Evolutionary conservation across 176 grass and related monocot genomes (phyloP).

Genomic region (Thinopyrum elongatum): DNA sequence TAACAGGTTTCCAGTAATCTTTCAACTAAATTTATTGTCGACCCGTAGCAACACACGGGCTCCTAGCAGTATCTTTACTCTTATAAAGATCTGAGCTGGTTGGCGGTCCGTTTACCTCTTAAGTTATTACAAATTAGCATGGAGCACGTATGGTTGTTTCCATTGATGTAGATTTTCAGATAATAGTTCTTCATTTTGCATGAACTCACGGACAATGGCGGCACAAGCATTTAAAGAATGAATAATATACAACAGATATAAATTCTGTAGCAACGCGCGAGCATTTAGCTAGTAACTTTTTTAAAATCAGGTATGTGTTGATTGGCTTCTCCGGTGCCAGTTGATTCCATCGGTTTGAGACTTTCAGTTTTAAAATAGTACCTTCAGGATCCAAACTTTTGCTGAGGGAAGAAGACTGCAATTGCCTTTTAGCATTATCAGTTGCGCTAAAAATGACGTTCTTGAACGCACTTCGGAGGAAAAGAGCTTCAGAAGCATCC

Average conservation of each 20-base stretch:
- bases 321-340: not conserved
- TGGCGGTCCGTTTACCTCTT: not conserved
- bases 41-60: not conserved
- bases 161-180: not conserved
- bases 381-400: slow-evolving; percentile 63
- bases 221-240: not conserved
- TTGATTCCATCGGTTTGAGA: not conserved
- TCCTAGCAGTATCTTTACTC: not conserved
- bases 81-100: not conserved
- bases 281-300: not conserved
- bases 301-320: not conserved
- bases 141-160: not conserved
- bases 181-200: not conserved
- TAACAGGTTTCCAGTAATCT: not conserved
- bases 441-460: slow-evolving; percentile 62
- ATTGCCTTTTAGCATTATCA: slow-evolving; percentile 48
- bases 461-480: slow-evolving; percentile 83
- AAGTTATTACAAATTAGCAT: too few species aligned
- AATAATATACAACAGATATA: not conserved
- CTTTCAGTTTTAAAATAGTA: slow-evolving; percentile 10
- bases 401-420: slow-evolving; percentile 23
- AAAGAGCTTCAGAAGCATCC: slow-evolving; percentile 93
- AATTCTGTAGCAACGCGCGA: too few species aligned
- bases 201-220: not conserved
- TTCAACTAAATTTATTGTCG: not conserved